Evolutionary conservation across 371 early-diverging fungal species (phyloP).

Genomic region (Nematocida sp.): DNA sequence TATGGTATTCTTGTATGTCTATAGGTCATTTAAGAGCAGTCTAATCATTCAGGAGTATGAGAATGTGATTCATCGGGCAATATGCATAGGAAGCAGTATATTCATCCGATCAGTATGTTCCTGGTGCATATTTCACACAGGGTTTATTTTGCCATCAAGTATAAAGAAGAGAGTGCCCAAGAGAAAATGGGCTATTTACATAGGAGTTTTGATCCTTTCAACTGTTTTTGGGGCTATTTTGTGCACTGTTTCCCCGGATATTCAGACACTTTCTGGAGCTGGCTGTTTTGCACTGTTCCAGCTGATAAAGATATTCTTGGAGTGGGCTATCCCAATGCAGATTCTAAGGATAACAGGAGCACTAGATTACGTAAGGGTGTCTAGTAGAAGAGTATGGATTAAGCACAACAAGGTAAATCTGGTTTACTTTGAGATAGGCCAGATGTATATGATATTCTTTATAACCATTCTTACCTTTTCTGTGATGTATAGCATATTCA

Average conservation of each 20-base stretch:
- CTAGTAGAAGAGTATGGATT: slow-evolving; percentile 5
- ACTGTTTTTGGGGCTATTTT: neutral
- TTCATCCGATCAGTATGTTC: neutral
- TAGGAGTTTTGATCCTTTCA: neutral
- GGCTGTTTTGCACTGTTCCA: neutral
- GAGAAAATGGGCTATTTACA: neutral
- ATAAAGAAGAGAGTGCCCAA: neutral
- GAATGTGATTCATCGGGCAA: slow-evolving; percentile 1
- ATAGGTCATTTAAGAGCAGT: neutral
- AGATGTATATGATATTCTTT: slow-evolving; percentile 1
- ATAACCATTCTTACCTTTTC: slow-evolving; percentile 12
- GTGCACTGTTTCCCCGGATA: neutral
- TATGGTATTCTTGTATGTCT: neutral
- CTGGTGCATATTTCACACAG: neutral
- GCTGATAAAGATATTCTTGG: neutral
- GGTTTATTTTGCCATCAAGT: neutral
- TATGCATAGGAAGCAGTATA: neutral
- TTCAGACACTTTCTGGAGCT: neutral
- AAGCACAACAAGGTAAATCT: slow-evolving; percentile 24
- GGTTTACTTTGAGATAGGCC: slow-evolving; percentile 42
- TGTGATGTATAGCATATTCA: slow-evolving; percentile 30
- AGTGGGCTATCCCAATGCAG: slow-evolving; percentile 18
- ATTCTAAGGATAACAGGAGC: neutral
- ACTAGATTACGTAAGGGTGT: slow-evolving; percentile 1
- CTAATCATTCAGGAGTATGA: neutral